phyloP scores from a whole-genome alignment of 305 asterid species.

The Lippia alba region DNA sequence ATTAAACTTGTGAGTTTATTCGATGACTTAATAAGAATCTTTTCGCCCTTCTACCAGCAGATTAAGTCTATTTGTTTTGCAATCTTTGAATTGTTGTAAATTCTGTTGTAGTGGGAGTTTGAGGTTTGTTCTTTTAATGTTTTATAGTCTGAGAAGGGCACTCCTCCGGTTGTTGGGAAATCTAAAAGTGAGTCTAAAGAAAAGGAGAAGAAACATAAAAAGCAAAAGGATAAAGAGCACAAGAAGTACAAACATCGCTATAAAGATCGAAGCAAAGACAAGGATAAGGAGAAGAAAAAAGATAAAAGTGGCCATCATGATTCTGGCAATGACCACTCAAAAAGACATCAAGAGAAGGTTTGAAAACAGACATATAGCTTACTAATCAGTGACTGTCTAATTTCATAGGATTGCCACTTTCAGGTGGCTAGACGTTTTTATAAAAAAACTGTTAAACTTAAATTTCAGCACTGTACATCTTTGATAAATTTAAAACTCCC shows the following conservation, averaged over 20 bases:
- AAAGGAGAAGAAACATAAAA: conserved; percentile 91
- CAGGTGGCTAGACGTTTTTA: conserved; percentile 16
- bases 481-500: neutral
- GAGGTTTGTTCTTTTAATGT: conserved; percentile 35
- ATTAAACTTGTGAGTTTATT: conserved; percentile 19
- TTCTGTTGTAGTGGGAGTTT: conserved; percentile 13
- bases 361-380: conserved; percentile 28
- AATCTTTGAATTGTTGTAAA: conserved; percentile 3
- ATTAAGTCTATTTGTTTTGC: conserved; percentile 28
- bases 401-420: conserved; percentile 21
- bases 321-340: conserved; percentile 81
- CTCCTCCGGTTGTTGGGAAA: conserved; percentile 79
- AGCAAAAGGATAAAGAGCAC: conserved; percentile 87
- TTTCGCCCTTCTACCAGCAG: conserved; percentile 13
- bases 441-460: conserved; percentile 1
- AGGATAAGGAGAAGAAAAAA: conserved; percentile 89
- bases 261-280: conserved; percentile 89
- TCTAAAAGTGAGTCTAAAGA: conserved; percentile 76
- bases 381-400: neutral
- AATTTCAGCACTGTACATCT: conserved; percentile 18
- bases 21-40: conserved; percentile 17
- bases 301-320: conserved; percentile 79
- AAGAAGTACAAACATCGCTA: conserved; percentile 94
- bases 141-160: conserved; percentile 85
- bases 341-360: conserved; percentile 87